Evolutionary conservation across 2,329 filamentous ascomycete genomes (phyloP), one percentile per base, ranked within the genome.

Genomic region (Cadophora sp.): DNA sequence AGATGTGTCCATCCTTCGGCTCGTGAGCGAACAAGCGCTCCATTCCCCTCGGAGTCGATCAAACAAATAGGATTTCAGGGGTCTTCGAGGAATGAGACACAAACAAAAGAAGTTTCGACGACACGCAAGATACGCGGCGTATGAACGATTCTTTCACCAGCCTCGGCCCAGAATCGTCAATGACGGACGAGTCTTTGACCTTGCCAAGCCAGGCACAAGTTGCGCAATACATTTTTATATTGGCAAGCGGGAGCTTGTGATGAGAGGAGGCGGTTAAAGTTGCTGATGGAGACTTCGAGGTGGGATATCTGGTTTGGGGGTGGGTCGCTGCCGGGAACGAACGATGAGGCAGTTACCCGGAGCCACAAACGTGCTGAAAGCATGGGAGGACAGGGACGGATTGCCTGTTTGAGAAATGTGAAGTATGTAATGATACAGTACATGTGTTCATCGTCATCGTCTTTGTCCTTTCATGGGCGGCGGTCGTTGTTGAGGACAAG

Each of bases 41-140:
- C 14, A 29, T 16, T 6, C 27, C 24, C 16, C 3, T 27, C 19
- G 4, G 29, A 27, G 24, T 14, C 14, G 12, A 55, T 55, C 50
- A 55, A 29, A 31, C 50, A 55, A 11, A 8, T 22, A 27, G 48
- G n/a, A 51, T 51, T 14, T 31, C 16, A n/a, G 29, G 31, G n/a
- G 56, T 59, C 11, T n/a, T 6, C 9, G 29, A 59, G 11, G 19
- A 59, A 14, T 29, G 27, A 40, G 22, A 37, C 51, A 6, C 29
- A 55, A 53, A 65, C 61, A 58, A 62, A 60, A 27, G 31, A 48
- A 59, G 63, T 64, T 59, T 66, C 67, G 43, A 63, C 5, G 60
- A 68, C 62, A 68, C 51, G 62, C 58, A 63, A 65, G 67, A 59
- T 55, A 53, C 24, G 60, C 37, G n/a, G 24, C 37, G 29, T 11